Evolutionary conservation across 805 yeast genomes (phyloP).

Genomic region (Yueomyces sinensis): DNA sequence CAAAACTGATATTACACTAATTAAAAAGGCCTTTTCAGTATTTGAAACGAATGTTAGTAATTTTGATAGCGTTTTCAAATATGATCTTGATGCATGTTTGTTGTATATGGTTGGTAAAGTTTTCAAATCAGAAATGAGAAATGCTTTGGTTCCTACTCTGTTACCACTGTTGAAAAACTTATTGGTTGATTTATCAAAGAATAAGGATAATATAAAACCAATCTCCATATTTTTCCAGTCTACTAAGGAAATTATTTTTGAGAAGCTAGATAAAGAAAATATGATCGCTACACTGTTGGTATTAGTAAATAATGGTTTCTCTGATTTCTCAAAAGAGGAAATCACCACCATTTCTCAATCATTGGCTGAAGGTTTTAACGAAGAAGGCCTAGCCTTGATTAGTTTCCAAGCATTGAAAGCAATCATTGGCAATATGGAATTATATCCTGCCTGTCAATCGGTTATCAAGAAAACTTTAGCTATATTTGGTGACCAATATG

Average conservation of each 20-base stretch:
- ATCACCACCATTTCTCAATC: constrained; percentile 23
- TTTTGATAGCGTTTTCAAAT: constrained; percentile 55
- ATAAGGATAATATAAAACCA: constrained; percentile 17
- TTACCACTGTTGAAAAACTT: constrained; percentile 38
- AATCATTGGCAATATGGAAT: constrained; percentile 25
- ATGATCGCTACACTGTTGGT: constrained; percentile 31
- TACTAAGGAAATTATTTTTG: constrained; percentile 16
- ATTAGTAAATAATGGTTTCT: constrained; percentile 26
- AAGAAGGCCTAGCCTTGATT: constrained; percentile 26
- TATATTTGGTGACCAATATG: constrained; percentile 25
- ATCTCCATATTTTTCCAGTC: constrained; percentile 27
- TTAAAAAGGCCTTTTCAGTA: constrained; percentile 36
- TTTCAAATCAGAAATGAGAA: constrained; percentile 30
- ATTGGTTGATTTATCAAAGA: constrained; percentile 20
- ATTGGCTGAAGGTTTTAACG: constrained; percentile 25
- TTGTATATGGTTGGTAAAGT: constrained; percentile 48
- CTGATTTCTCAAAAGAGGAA: constrained; percentile 26
- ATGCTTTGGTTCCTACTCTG: constrained; percentile 36
- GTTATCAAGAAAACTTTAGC: constrained; percentile 36
- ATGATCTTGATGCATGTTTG: constrained; percentile 61
- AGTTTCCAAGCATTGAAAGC: constrained; percentile 52
- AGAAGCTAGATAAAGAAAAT: constrained; percentile 20
- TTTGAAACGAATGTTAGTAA: constrained; percentile 48
- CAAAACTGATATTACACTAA: constrained; percentile 26
- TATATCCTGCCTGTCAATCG: constrained; percentile 20